A percentile compares a stretch with the other conserved stretches of the same genome.
Evolutionary conservation across 2,329 filamentous ascomycete genomes (phyloP).

Genomic region (Exophiala sideris): DNA sequence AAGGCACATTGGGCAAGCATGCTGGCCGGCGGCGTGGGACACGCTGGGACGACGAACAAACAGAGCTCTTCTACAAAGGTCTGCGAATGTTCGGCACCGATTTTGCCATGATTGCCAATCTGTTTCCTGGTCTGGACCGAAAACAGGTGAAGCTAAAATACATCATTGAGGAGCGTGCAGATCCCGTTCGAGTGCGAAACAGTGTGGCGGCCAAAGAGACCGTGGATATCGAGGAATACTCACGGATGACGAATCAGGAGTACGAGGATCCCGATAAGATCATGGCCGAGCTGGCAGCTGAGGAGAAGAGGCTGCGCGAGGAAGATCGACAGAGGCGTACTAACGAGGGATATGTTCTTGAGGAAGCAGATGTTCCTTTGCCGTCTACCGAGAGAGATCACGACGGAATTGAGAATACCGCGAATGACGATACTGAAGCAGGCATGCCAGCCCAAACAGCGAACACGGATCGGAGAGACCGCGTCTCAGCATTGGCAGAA

Average conservation of each 20-base stretch:
- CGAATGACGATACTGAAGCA: background rate
- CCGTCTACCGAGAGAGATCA: conserved; percentile 35
- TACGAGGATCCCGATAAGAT: conserved; percentile 45
- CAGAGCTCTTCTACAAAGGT: conserved; percentile 61
- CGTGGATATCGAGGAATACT: conserved; percentile 44
- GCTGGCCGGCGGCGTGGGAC: conserved; percentile 43
- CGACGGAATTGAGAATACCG: conserved; percentile 10
- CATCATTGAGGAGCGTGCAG: conserved; percentile 56
- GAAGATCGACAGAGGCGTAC: conserved; percentile 33
- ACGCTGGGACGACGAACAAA: conserved; percentile 59
- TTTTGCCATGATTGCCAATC: conserved; percentile 58
- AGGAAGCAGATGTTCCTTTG: conserved; percentile 29
- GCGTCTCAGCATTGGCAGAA: conserved; percentile 14
- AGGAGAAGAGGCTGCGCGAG: conserved; percentile 43
- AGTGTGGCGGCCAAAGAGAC: conserved; percentile 47
- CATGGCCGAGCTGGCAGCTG: conserved; percentile 43
- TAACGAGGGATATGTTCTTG: conserved; percentile 28
- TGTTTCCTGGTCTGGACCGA: conserved; percentile 59
- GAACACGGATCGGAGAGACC: conserved; percentile 1
- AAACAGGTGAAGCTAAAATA: conserved; percentile 64
- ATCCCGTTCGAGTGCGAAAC: conserved; percentile 52
- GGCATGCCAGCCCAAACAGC: background rate
- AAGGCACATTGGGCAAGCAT: conserved; percentile 47
- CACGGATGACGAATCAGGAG: conserved; percentile 46
- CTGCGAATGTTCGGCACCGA: conserved; percentile 63